Conservation (phyloP, 331 rosid genomes). For the Erythrophleum ivorense region DNA sequence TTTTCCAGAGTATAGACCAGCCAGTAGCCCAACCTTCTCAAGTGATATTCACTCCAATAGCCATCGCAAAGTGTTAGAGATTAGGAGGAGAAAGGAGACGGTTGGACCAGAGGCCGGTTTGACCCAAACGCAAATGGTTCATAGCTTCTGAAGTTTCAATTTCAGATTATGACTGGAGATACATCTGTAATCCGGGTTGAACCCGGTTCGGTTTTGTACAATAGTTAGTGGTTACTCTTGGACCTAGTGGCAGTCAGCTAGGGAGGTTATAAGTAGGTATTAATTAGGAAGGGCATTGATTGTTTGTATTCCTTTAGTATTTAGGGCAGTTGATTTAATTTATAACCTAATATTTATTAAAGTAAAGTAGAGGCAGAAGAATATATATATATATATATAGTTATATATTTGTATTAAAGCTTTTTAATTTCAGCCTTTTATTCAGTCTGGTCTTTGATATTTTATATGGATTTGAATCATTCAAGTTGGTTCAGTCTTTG, state of each 20-base stretch:
- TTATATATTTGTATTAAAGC: background rate
- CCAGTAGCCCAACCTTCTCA: slow-evolving; percentile 83
- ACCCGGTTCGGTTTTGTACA: slow-evolving; percentile 33
- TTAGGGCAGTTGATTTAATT: slow-evolving; percentile 34
- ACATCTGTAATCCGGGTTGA: slow-evolving; percentile 20
- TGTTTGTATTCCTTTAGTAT: slow-evolving; percentile 34
- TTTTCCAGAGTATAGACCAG: slow-evolving; percentile 94
- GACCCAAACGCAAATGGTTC: slow-evolving; percentile 48
- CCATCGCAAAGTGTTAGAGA: slow-evolving; percentile 88
- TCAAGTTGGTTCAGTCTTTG: slow-evolving; percentile 34
- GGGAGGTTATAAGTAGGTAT: slow-evolving; percentile 27
- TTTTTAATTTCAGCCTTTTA: slow-evolving; percentile 25
- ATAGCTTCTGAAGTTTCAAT: slow-evolving; percentile 39
- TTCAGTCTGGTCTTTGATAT: slow-evolving; percentile 34
- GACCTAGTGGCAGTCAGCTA: slow-evolving; percentile 40
- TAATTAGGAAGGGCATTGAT: slow-evolving; percentile 46
- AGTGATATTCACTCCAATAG: slow-evolving; percentile 76
- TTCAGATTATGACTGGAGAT: background rate
- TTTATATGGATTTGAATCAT: slow-evolving; percentile 43
- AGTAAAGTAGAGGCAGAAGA: slow-evolving; percentile 2
- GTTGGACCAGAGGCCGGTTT: slow-evolving; percentile 44
- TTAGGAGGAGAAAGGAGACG: slow-evolving; percentile 69
- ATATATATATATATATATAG: background rate
- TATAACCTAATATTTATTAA: background rate
- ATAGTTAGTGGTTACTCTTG: slow-evolving; percentile 26